Evolutionary conservation across 345 rosid genomes (phyloP).

Genomic region (Citropsis articulata): DNA sequence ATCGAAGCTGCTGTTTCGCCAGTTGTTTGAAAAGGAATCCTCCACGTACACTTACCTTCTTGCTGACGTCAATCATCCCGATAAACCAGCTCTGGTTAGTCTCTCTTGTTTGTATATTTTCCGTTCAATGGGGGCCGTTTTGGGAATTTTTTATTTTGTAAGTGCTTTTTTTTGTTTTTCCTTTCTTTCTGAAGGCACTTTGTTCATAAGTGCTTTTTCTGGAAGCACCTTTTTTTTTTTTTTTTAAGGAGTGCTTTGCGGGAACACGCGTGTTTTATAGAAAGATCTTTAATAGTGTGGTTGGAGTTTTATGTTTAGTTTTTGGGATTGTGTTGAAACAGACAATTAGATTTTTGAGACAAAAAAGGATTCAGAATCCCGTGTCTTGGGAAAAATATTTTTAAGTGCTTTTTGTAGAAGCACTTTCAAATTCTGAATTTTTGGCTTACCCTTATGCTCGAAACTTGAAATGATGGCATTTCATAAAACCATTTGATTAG

Average conservation of each 20-base stretch:
- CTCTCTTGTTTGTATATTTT: not conserved
- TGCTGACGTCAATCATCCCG: slow-evolving; percentile 78
- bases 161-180: not conserved
- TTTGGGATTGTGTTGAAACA: not conserved
- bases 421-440: not conserved
- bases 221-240: too few species aligned
- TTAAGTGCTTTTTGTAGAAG: not conserved
- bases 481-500: not conserved
- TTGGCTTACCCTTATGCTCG: not conserved
- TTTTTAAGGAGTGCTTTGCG: too few species aligned
- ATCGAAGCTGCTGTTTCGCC: slow-evolving; percentile 71
- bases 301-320: not conserved
- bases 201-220: not conserved
- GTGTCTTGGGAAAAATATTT: not conserved
- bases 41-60: slow-evolving; percentile 87
- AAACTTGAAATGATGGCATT: not conserved
- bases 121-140: not conserved
- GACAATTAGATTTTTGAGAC: not conserved
- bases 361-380: not conserved
- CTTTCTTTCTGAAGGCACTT: not conserved
- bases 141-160: not conserved
- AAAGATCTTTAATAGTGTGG: not conserved
- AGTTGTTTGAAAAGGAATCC: slow-evolving; percentile 88
- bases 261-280: not conserved
- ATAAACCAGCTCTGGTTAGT: slow-evolving; percentile 82